Evolutionary conservation across 306 rosid genomes (phyloP), one percentile per base, ranked within the genome.

Genomic region (Acacia acuminata): DNA sequence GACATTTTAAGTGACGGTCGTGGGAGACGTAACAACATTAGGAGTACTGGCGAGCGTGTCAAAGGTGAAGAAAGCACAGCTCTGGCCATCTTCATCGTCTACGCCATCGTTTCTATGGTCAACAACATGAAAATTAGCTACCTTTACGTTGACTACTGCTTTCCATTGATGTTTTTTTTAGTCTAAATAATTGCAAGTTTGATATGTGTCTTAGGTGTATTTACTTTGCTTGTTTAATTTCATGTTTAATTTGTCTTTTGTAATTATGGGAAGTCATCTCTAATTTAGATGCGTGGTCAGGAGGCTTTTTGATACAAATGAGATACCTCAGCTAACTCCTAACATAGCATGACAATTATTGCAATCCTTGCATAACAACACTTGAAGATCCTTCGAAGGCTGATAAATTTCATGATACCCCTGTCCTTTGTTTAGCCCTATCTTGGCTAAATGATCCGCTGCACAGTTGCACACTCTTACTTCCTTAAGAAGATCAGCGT

Each of bases 31-130:
- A 82, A 94, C 88, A 0, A 97, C 98, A 38, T 82, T 88, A 45
- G 91, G 82, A 19, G 98, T 89, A 53, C 81, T 96, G 12, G 89
- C 87, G 15, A 96, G 97, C 78, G 89, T 96, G 10, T 92, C 97
- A 17, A 90, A 92, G 88, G 99, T 96, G 76, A 96, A 94, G 88
- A 88, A 77, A 24, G 97, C 99, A 17, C 94, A 96, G 72, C 89
- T 94, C 10, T 96, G 98, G 99, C 82, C 91, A 17, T 86, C 90
- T 73, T 67, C 91, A 27, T 58, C 82, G 13, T 45, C 90, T 1
- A 69, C 71, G 2, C 76, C 90, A 19, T 68, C 87, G 43, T 88
- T 86, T 60, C 86, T 80, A 45, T 87, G 87, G 86, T 86, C 90
- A 9, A 85, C 89, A 7, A 86, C 87, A 43, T 85, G 83, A 89